phyloP scores from a whole-genome alignment of 768 basidiomycete genomes.

The Phlebiopsis gigantea region DNA sequence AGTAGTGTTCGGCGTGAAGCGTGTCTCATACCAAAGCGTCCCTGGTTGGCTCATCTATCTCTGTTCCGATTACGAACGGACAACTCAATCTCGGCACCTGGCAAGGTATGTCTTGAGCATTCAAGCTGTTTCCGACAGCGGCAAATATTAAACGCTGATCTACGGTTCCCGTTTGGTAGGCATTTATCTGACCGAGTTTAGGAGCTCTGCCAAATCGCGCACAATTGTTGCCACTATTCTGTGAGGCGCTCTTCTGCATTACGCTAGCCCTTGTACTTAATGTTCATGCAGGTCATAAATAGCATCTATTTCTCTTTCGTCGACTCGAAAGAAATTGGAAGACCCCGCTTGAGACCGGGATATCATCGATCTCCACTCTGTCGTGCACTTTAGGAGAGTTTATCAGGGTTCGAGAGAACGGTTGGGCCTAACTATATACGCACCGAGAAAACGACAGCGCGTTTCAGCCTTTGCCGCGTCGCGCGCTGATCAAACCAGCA shows the following conservation, averaged over 20 bases:
- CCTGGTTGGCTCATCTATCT: slow-evolving; percentile 76
- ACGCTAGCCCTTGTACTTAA: too few relatives aligned
- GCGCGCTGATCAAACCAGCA: not conserved
- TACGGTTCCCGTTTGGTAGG: too few relatives aligned
- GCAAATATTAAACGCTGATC: too few relatives aligned
- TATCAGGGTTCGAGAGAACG: too few relatives aligned
- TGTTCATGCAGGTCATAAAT: too few relatives aligned
- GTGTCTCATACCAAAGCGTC: slow-evolving; percentile 91
- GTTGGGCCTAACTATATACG: too few relatives aligned
- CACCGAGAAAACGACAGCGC: too few relatives aligned
- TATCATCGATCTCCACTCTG: too few relatives aligned
- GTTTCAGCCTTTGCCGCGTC: not conserved
- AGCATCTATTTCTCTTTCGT: too few relatives aligned
- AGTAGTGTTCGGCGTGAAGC: slow-evolving; percentile 40
- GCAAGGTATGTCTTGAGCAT: slow-evolving; percentile 56
- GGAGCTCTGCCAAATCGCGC: slow-evolving; percentile 60
- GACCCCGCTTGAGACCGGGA: too few relatives aligned
- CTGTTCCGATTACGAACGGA: slow-evolving; percentile 79
- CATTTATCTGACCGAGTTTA: slow-evolving; percentile 85
- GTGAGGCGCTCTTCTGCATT: slow-evolving; percentile 35
- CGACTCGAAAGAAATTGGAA: too few relatives aligned
- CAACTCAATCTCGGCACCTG: slow-evolving; percentile 82
- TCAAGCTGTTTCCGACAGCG: not conserved
- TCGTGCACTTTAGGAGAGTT: too few relatives aligned
- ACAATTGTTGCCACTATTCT: slow-evolving; percentile 77